Percentiles rank a stretch among this genome's conserved stretches.
These are phyloP conservation scores for Pseudoneurospora amorphoporcata DNA, from an alignment of 495 filamentous ascomycete genomes.

Conservation along the genomic window DNA sequence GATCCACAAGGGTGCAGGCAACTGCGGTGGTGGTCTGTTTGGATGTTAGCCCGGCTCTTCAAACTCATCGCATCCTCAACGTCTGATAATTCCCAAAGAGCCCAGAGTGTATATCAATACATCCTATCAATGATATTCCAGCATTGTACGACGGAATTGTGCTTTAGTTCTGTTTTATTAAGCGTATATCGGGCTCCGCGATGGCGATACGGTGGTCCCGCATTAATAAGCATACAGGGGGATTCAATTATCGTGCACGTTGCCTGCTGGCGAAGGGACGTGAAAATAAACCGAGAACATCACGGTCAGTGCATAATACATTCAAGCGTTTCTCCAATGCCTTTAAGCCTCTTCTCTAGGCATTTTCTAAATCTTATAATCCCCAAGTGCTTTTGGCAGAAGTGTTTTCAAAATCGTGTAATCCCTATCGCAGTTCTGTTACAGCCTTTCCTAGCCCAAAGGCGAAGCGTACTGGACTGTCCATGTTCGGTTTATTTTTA, in stretches of 20 bases:
- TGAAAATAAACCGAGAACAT: no score
- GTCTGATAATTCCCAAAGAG: neutral
- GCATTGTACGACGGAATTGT: fast-evolving
- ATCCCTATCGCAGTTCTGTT: no score
- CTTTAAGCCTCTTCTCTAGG: no score
- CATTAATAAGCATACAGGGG: neutral
- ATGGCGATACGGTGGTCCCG: neutral
- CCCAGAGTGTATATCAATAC: neutral
- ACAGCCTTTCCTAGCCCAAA: no score
- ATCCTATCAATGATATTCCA: neutral
- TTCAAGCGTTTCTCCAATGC: no score
- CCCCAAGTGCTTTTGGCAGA: no score
- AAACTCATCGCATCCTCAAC: neutral
- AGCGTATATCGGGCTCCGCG: neutral
- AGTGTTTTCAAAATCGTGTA: no score
- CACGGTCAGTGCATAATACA: no score
- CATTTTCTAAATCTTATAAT: no score
- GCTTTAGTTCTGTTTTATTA: neutral
- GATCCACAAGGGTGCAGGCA: neutral
- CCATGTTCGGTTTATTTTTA: no score
- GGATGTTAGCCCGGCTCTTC: neutral
- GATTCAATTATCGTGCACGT: neutral
- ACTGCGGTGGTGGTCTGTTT: neutral
- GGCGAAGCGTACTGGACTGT: no score
- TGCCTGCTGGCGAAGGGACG: no score